Conservation (phyloP, 108 stramenopile species). For the Fragilaria crotonensis region DNA sequence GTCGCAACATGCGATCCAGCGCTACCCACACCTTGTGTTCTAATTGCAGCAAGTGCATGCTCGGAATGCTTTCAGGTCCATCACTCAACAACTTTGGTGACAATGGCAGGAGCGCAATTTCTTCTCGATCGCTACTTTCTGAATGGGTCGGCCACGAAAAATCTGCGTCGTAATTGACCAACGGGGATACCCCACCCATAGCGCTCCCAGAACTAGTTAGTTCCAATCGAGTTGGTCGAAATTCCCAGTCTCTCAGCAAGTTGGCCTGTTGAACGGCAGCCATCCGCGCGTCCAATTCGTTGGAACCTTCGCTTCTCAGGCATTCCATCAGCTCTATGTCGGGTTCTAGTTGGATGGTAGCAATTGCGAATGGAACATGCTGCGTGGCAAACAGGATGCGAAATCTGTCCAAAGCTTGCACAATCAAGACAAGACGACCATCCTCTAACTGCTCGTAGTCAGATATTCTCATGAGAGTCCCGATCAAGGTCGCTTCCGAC, state of each 20-base stretch:
- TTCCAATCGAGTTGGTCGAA: background rate
- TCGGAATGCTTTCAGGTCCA: background rate
- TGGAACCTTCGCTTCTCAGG: background rate
- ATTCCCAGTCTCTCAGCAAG: background rate
- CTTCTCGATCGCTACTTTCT: background rate
- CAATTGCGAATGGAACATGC: slow-evolving; percentile 25
- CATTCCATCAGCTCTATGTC: slow-evolving; percentile 30
- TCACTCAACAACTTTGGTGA: background rate
- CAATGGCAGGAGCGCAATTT: background rate
- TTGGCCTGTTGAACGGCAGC: slow-evolving; percentile 1
- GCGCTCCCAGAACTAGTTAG: no score
- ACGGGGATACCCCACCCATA: background rate
- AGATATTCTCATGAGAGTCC: slow-evolving; percentile 34
- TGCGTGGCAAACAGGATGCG: slow-evolving; percentile 15
- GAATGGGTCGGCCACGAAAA: background rate
- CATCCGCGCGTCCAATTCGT: background rate
- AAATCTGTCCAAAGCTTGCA: slow-evolving; percentile 38
- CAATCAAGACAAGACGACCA: slow-evolving; percentile 30
- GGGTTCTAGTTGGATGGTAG: slow-evolving; percentile 31
- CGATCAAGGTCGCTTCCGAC: slow-evolving; percentile 5
- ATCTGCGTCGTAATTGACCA: slow-evolving; percentile 5
- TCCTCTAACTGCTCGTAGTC: slow-evolving; percentile 36
- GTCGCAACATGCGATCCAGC: slow-evolving; percentile 7
- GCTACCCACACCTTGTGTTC: slow-evolving; percentile 9
- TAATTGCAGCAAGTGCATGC: background rate